Conservation (phyloP, 305 asterid genomes). For the Striga hermonthica region DNA sequence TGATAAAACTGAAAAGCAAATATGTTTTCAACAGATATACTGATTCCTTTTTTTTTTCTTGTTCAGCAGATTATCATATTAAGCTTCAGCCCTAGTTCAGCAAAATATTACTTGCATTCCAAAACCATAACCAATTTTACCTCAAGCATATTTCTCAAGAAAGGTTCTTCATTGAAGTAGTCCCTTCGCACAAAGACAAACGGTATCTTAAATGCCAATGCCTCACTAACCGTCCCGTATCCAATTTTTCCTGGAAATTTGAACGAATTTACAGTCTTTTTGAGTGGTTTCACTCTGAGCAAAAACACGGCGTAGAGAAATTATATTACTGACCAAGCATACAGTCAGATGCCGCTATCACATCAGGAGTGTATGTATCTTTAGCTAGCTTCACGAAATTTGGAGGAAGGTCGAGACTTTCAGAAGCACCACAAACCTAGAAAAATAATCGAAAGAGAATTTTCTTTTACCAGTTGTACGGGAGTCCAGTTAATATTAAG, state of each 20-base stretch:
- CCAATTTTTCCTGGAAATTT: constrained; percentile 86
- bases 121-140: constrained; percentile 35
- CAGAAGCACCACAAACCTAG: constrained; percentile 98
- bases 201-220: constrained; percentile 90
- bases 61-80: not conserved
- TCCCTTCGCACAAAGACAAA: constrained; percentile 97
- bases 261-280: constrained; percentile 18
- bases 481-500: constrained; percentile 20
- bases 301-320: constrained; percentile 19
- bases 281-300: constrained; percentile 16
- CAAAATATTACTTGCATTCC: not conserved
- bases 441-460: constrained; percentile 8
- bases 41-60: not conserved
- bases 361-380: constrained; percentile 90
- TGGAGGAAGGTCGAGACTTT: constrained; percentile 71
- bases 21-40: not conserved
- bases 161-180: constrained; percentile 97
- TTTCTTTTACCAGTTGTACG: constrained; percentile 12
- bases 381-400: constrained; percentile 83
- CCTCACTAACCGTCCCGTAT: constrained; percentile 97
- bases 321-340: constrained; percentile 78
- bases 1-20: constrained; percentile 61
- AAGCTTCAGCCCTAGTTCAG: not conserved
- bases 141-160: constrained; percentile 99
- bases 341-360: constrained; percentile 98